Evolutionary conservation across 1,139 yeast species (phyloP).

Genomic region (Casaregolazyma lundiana): DNA sequence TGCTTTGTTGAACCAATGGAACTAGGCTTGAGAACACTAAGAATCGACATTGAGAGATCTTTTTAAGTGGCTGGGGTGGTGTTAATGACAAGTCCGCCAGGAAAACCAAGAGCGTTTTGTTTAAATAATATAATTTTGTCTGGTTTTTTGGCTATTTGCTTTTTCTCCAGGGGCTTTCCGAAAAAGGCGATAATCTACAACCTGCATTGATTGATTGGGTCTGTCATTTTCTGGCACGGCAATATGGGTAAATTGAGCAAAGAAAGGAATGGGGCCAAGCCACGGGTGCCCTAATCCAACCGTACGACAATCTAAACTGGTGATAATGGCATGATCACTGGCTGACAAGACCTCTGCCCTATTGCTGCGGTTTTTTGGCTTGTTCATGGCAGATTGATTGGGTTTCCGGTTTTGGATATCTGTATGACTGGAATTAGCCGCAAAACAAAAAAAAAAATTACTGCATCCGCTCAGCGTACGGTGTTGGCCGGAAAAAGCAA

Average conservation of each 20-base stretch:
- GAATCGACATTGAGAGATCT: constrained; percentile 7
- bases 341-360: no score
- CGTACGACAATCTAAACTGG: neutral
- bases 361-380: no score
- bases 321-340: no score
- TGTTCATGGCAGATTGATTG: no score
- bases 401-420: no score
- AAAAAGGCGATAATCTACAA: neutral
- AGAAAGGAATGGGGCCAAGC: neutral
- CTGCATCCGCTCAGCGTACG: neutral
- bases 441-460: neutral
- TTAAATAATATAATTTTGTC: neutral
- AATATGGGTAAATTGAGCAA: neutral
- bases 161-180: constrained; percentile 1
- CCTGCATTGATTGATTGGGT: neutral
- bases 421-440: neutral
- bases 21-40: constrained; percentile 4
- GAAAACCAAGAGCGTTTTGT: no score
- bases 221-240: constrained; percentile 1
- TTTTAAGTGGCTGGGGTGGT: neutral
- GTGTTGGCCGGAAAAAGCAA: no score
- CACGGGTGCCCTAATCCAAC: neutral
- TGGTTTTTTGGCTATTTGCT: neutral
- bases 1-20: constrained; percentile 1
- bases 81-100: no score